Conservation (phyloP, 2,329 filamentous ascomycete species). For the Penicillium sp. region DNA sequence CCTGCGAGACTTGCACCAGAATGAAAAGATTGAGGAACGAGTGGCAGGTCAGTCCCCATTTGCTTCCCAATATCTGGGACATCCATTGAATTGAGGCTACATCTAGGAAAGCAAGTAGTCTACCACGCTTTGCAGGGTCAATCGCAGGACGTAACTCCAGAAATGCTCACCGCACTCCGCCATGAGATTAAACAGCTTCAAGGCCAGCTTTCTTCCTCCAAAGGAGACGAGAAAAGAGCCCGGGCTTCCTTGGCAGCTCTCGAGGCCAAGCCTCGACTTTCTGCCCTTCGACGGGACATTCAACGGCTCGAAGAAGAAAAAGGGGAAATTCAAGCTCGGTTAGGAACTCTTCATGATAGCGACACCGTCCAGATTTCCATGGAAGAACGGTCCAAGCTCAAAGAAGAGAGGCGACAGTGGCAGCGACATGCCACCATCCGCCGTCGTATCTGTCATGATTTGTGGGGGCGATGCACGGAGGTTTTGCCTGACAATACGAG, state of each 20-base stretch:
- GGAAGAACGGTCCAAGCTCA: constrained; percentile 49
- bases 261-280: constrained; percentile 50
- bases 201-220: constrained; percentile 45
- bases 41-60: constrained; percentile 47
- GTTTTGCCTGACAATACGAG: constrained; percentile 48
- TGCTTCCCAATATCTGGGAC: not conserved
- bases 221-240: constrained; percentile 49
- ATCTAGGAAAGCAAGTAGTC: constrained; percentile 59
- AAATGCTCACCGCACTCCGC: constrained; percentile 52
- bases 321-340: constrained; percentile 36
- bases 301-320: constrained; percentile 47
- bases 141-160: constrained; percentile 47
- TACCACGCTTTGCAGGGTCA: constrained; percentile 58
- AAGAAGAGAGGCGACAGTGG: constrained; percentile 50
- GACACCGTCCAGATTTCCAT: constrained; percentile 44
- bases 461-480: constrained; percentile 53
- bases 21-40: constrained; percentile 58
- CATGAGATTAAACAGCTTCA: constrained; percentile 49
- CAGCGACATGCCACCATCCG: constrained; percentile 39
- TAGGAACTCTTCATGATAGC: constrained; percentile 44
- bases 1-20: constrained; percentile 62
- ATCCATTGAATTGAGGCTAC: not conserved
- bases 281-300: constrained; percentile 49
- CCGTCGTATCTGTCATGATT: constrained; percentile 49
- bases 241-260: constrained; percentile 49